These are phyloP conservation scores for barley (Hordeum vulgare) DNA, from an alignment of 176 grass and related monocot genomes.

Conservation along the genomic window MorexV3_pseudomolecules_assembly NC_058519.1:649108989-649109488, in stretches of 20 bases:
- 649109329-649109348: background rate
- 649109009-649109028: background rate
- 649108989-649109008: conserved; percentile 5
- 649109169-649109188: background rate
- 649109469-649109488: background rate
- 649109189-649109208: background rate
- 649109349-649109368: background rate
- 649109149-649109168: background rate
- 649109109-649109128: background rate
- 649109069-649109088: background rate
- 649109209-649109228: background rate
- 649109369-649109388: background rate
- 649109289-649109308: background rate
- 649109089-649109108: background rate
- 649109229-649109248: background rate
- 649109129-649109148: background rate
- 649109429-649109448: background rate
- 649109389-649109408: background rate
- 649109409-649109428: background rate
- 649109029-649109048: background rate
- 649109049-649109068: background rate
- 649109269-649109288: background rate
- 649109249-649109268: background rate
- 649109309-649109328: background rate
- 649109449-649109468: background rate